These are phyloP conservation scores for Cryphonectria japonica DNA, from an alignment of 2,329 filamentous ascomycete genomes.

Conservation along the genomic window DNA sequence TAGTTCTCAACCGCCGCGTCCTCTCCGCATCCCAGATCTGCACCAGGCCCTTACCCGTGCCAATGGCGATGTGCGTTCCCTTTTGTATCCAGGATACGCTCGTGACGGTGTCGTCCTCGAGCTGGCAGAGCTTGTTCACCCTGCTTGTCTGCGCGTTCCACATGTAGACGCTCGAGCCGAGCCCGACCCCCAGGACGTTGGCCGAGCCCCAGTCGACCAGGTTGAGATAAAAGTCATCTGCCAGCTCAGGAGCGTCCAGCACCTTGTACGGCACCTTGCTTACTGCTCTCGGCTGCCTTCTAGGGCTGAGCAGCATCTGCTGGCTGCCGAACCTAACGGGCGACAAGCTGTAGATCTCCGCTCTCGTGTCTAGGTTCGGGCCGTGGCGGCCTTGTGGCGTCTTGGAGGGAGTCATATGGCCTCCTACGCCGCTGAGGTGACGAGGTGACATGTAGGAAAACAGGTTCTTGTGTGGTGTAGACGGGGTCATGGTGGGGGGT, in stretches of 20 bases:
- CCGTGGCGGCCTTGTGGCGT: constrained; percentile 88
- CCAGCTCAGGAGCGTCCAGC: constrained; percentile 90
- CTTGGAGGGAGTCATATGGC: constrained; percentile 85
- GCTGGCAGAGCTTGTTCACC: constrained; percentile 91
- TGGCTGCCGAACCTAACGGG: constrained; percentile 93
- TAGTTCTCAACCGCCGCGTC: constrained; percentile 82
- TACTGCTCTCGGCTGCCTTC: constrained; percentile 85
- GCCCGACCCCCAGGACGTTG: constrained; percentile 89
- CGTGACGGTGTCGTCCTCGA: constrained; percentile 91
- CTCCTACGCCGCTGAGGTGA: constrained; percentile 69
- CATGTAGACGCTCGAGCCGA: constrained; percentile 95
- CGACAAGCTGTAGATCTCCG: constrained; percentile 94
- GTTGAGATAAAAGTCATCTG: constrained; percentile 97
- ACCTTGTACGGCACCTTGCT: constrained; percentile 99
- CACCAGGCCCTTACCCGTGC: constrained; percentile 90
- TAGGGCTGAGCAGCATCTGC: constrained; percentile 86
- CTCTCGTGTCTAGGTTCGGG: constrained; percentile 84
- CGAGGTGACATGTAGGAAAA: constrained; percentile 86
- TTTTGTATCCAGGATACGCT: constrained; percentile 99
- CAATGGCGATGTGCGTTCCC: constrained; percentile 93
- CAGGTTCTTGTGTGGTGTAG: constrained; percentile 95
- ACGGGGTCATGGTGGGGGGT: constrained; percentile 81
- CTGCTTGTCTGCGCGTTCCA: constrained; percentile 93
- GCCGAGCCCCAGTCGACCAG: constrained; percentile 97
- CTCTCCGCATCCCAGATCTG: constrained; percentile 98